A percentile compares a stretch with the other conserved stretches of the same genome.
Evolutionary conservation across 106 monocot genomes (phyloP).

Genomic region (Vanilla planifolia): DNA sequence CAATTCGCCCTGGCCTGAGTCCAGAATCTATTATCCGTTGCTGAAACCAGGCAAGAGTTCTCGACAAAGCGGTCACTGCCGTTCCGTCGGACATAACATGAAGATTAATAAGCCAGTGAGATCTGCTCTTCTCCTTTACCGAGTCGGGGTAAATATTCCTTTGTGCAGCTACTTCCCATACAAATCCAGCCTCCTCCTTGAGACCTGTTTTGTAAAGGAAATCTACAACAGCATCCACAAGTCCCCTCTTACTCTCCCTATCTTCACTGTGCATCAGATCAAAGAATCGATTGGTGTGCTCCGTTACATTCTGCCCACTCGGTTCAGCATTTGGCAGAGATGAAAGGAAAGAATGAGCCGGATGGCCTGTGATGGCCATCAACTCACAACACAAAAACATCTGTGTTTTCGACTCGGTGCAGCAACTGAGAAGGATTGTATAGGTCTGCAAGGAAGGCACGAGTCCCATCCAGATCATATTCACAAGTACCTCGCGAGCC

Average conservation of each 20-base stretch:
- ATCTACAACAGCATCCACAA: conserved; percentile 85
- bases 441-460: conserved; percentile 88
- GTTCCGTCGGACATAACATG: conserved; percentile 99
- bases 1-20: conserved; percentile 41
- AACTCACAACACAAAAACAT: conserved; percentile 44
- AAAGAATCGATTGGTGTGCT: conserved; percentile 59
- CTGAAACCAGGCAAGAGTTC: conserved; percentile 83
- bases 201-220: conserved; percentile 89
- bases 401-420: conserved; percentile 35
- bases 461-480: conserved; percentile 60
- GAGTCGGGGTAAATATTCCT: conserved; percentile 89
- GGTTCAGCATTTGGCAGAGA: conserved; percentile 76
- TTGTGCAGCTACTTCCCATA: conserved; percentile 83
- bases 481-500: conserved; percentile 51
- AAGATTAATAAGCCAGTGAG: conserved; percentile 87
- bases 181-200: conserved; percentile 87
- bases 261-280: conserved; percentile 89
- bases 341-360: conserved; percentile 66
- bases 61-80: conserved; percentile 74
- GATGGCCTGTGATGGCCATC: conserved; percentile 85
- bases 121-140: conserved; percentile 53
- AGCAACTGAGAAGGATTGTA: conserved; percentile 80
- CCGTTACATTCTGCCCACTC: conserved; percentile 68
- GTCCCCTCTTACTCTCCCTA: conserved; percentile 87
- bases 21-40: conserved; percentile 46